Conservation (phyloP, 495 filamentous ascomycete species). For the Chlorociboria aeruginascens region DNA sequence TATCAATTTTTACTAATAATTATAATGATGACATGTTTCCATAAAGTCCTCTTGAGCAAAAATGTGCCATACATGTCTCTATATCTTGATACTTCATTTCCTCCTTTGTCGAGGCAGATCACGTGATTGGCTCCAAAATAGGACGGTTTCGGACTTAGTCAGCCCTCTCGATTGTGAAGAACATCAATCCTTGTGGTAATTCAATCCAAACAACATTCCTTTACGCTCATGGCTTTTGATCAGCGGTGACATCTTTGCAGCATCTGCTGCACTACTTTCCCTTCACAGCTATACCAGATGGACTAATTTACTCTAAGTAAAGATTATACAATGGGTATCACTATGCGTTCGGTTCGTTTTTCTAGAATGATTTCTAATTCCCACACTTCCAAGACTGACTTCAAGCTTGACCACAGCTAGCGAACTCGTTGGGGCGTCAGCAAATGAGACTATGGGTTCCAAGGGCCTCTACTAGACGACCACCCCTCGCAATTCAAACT, state of each 20-base stretch:
- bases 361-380: not conserved
- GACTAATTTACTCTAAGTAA: not conserved
- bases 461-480: not conserved
- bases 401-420: not conserved
- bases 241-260: constrained; percentile 19
- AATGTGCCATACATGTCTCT: too few relatives aligned
- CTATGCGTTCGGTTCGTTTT: too few relatives aligned
- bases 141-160: too few relatives aligned
- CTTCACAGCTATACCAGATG: not conserved
- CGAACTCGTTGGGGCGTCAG: not conserved
- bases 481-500: not conserved
- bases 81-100: too few relatives aligned
- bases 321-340: constrained; percentile 13
- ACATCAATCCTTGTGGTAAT: too few relatives aligned
- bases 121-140: too few relatives aligned
- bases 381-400: not conserved
- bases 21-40: too few relatives aligned
- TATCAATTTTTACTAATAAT: too few relatives aligned
- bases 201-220: too few relatives aligned
- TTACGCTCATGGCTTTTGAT: constrained; percentile 13
- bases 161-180: too few relatives aligned
- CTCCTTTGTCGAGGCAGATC: too few relatives aligned
- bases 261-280: constrained; percentile 18
- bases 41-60: too few relatives aligned
- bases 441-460: not conserved